Evolutionary conservation across 2,329 filamentous ascomycete species (phyloP), one percentile per base, ranked within the genome.

Genomic region (Colletotrichum sublineola): DNA sequence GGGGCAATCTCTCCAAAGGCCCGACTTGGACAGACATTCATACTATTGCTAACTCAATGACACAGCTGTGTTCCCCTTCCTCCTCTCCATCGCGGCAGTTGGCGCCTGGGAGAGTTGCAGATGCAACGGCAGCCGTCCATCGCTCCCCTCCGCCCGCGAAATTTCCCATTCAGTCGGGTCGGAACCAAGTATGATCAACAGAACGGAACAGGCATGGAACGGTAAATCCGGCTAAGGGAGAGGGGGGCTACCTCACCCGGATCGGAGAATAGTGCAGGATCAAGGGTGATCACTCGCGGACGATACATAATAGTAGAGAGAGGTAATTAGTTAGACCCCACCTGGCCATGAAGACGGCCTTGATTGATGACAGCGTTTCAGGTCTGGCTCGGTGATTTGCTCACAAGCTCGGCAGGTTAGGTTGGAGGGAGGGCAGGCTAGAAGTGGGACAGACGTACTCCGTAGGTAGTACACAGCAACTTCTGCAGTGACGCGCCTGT

Each of bases 341-440:
- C 53, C 46, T 24, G 42, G 3, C 53, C 24, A n/a, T 68, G 40
- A 57, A 40, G 60, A 24, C 46, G 48, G 60, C 60, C 40, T 64
- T 24, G 60, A 12, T 29, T 50, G 60, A 48, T 65, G 55, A 70
- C 55, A 20, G 18, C 61, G 70, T 69, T 69, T 72, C 70, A 65
- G 60, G 9, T 40, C 33, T 33, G n/a, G 61, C 33, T 44, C 46
- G 24, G 9, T 11, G 40, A 55, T 55, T 31, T 46, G 3, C 18
- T 8, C 63, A 29, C 55, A 55, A 63, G 48, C 20, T 63, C 46
- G 31, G 48, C 14, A 24, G 46, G 36, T 20, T n/a, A 9, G 44
- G n/a, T n/a, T n/a, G 18, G 3, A 44, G 42, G 42, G 42, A 44
- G 42, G 42, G 42, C 42, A 20, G 42, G 8, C 44, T 7, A n/a